A percentile compares a stretch with the other conserved stretches of the same genome.
Evolutionary conservation across 257 asterid genomes (phyloP).

Genomic region (Misopates orontium): DNA sequence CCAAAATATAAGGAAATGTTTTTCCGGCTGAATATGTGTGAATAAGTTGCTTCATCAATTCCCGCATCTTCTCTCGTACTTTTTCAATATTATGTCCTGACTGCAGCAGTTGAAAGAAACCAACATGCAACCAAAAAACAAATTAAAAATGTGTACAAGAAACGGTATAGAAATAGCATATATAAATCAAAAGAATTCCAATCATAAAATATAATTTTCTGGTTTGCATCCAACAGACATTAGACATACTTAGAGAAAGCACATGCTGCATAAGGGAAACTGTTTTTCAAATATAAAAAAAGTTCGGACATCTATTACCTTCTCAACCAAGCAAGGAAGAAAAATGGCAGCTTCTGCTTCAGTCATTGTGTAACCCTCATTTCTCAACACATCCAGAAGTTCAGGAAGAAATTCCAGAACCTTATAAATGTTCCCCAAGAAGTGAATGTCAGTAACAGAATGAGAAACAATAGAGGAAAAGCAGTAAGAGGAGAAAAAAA

Average conservation of each 20-base stretch:
- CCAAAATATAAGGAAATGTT: conserved; percentile 86
- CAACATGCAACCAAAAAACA: background rate
- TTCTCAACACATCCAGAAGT: conserved; percentile 79
- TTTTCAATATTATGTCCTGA: conserved; percentile 96
- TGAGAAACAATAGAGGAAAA: background rate
- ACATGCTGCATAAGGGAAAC: conserved; percentile 10
- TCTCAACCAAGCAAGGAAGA: conserved; percentile 94
- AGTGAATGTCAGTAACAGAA: conserved; percentile 19
- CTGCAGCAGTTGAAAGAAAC: conserved; percentile 41
- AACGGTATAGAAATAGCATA: background rate
- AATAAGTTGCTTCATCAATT: conserved; percentile 75
- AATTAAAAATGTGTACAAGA: conserved; percentile 16
- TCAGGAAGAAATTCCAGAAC: conserved; percentile 99
- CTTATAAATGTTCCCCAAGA: conserved; percentile 39
- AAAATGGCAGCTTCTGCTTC: conserved; percentile 97
- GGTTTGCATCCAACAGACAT: background rate
- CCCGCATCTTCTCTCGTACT: conserved; percentile 94
- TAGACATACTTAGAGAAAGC: background rate
- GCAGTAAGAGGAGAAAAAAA: background rate
- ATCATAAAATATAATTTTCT: too few relatives aligned
- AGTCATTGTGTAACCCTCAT: conserved; percentile 81
- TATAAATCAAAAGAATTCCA: background rate
- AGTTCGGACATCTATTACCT: conserved; percentile 47
- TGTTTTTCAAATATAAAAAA: background rate
- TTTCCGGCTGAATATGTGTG: conserved; percentile 80